These are phyloP conservation scores for Mallotus repandus DNA, from an alignment of 441 rosid species.

Conservation along the genomic window DNA sequence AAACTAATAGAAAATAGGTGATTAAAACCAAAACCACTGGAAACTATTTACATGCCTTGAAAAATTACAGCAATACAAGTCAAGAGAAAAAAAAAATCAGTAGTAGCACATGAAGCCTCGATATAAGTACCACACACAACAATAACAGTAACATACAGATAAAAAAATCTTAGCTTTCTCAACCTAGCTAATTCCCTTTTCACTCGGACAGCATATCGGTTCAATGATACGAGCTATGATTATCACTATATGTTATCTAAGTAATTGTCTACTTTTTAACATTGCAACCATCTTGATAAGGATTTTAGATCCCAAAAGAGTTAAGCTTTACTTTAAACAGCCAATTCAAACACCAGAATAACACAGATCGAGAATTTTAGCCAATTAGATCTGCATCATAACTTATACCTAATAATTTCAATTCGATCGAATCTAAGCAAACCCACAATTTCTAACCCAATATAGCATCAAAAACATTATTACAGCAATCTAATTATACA, in stretches of 20 bases:
- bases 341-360: conserved; percentile 3
- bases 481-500: not conserved
- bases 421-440: conserved; percentile 22
- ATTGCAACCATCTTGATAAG: not conserved
- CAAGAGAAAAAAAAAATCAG: not conserved
- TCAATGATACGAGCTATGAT: not conserved
- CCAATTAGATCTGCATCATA: not conserved
- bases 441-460: not conserved
- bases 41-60: not conserved
- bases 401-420: not conserved
- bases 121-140: not conserved
- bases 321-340: not conserved
- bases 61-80: not conserved
- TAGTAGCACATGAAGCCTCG: not conserved
- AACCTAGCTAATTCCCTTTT: conserved; percentile 1
- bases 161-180: not conserved
- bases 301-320: conserved; percentile 8
- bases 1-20: too few relatives aligned
- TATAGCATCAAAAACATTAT: not conserved
- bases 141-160: not conserved
- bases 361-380: not conserved
- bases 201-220: not conserved
- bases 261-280: not conserved
- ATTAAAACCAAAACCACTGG: not conserved
- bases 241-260: not conserved